These are phyloP conservation scores for Polygonum aviculare DNA, from an alignment of 148 eudicot species.

Conservation along the genomic window DNA sequence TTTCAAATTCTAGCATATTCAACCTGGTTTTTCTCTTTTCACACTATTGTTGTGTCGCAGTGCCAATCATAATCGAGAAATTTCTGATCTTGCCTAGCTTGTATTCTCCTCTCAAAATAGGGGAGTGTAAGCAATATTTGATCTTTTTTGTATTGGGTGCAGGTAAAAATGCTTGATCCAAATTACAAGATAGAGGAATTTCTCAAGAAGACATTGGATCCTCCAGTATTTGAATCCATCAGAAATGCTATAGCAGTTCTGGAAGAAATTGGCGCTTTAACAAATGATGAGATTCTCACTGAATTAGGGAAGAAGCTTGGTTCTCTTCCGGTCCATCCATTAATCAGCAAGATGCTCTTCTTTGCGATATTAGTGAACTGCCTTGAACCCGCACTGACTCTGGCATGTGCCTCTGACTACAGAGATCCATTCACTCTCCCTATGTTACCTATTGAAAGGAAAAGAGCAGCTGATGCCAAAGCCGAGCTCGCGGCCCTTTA, in stretches of 20 bases:
- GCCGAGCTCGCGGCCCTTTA: slow-evolving; percentile 64
- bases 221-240: slow-evolving; percentile 70
- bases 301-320: slow-evolving; percentile 78
- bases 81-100: neutral
- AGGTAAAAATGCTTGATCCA: slow-evolving; percentile 87
- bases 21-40: neutral
- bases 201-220: slow-evolving; percentile 74
- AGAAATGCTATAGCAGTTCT: slow-evolving; percentile 72
- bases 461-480: slow-evolving; percentile 62
- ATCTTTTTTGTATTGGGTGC: slow-evolving; percentile 16
- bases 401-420: slow-evolving; percentile 82
- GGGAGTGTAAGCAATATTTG: neutral
- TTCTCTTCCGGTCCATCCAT: slow-evolving; percentile 80
- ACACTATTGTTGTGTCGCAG: neutral
- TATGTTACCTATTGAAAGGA: slow-evolving; percentile 56
- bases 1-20: neutral
- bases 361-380: slow-evolving; percentile 71
- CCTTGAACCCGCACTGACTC: slow-evolving; percentile 91
- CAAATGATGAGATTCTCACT: slow-evolving; percentile 67
- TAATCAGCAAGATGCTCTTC: slow-evolving; percentile 85
- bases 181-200: slow-evolving; percentile 66
- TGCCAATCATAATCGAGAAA: neutral
- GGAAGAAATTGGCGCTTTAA: slow-evolving; percentile 84
- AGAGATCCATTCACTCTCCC: slow-evolving; percentile 84
- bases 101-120: neutral